These are phyloP conservation scores for Phaseolus coccineus DNA, from an alignment of 331 rosid species.

Conservation along the genomic window DNA sequence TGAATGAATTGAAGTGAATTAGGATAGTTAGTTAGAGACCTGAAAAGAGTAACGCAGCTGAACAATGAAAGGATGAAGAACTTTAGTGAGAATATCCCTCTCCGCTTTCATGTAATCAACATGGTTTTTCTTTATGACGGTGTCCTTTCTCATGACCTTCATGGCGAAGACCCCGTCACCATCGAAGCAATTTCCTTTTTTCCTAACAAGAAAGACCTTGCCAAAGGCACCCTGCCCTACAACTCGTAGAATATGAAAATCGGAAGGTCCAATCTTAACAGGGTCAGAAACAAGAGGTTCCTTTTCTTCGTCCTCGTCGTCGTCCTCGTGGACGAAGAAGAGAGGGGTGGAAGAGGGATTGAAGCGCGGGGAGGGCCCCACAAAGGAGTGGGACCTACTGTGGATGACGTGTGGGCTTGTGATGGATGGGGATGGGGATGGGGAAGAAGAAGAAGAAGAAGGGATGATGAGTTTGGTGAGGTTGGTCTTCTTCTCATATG, in stretches of 20 bases:
- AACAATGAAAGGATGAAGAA: conserved; percentile 87
- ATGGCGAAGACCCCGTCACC: conserved; percentile 75
- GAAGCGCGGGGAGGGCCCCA: conserved; percentile 89
- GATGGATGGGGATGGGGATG: conserved; percentile 32
- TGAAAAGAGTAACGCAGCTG: conserved; percentile 93
- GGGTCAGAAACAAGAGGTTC: neutral
- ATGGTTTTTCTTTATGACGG: conserved; percentile 86
- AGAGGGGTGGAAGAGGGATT: conserved; percentile 55
- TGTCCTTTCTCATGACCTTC: conserved; percentile 96
- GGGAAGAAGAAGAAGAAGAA: conserved; percentile 50
- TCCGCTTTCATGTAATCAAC: conserved; percentile 96
- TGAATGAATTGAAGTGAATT: neutral
- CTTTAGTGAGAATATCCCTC: conserved; percentile 95
- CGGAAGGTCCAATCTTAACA: conserved; percentile 68
- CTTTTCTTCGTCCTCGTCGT: conserved; percentile 8
- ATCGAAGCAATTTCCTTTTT: conserved; percentile 41
- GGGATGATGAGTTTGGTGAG: conserved; percentile 74
- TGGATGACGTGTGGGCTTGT: conserved; percentile 66
- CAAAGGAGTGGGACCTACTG: conserved; percentile 93
- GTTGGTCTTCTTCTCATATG: conserved; percentile 53
- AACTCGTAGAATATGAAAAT: conserved; percentile 80
- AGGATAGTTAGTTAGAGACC: conserved; percentile 33
- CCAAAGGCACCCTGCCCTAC: conserved; percentile 93
- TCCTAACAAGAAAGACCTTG: conserved; percentile 83
- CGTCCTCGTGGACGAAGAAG: conserved; percentile 50